Conservation (phyloP, 2,329 filamentous ascomycete genomes). For the Trichophyton schoenleinii region DNA sequence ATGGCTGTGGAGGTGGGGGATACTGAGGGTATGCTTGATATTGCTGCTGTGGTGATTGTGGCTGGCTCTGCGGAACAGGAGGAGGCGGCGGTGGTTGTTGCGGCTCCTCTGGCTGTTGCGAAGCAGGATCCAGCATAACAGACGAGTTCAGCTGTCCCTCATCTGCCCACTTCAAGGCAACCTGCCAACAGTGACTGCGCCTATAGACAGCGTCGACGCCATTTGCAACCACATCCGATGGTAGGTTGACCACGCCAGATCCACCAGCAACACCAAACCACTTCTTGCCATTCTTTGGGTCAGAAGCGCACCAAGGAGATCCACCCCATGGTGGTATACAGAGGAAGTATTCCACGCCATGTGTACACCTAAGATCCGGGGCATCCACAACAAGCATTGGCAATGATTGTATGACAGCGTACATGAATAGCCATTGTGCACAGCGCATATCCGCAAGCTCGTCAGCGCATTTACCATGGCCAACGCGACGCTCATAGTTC, state of each 20-base stretch:
- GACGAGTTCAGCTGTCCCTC: slow-evolving; percentile 26
- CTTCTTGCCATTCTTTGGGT: slow-evolving; percentile 31
- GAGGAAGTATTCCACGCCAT: slow-evolving; percentile 40
- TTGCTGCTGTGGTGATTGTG: neutral
- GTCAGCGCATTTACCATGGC: slow-evolving; percentile 32
- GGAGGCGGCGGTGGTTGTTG: neutral
- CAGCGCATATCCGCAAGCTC: slow-evolving; percentile 37
- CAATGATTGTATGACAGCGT: slow-evolving; percentile 38
- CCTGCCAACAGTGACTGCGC: slow-evolving; percentile 56
- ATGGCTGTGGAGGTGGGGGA: neutral
- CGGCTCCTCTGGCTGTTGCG: neutral
- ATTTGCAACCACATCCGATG: slow-evolving; percentile 52
- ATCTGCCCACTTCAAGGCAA: slow-evolving; percentile 49
- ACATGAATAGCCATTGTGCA: slow-evolving; percentile 42
- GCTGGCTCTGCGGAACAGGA: neutral
- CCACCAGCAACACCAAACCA: slow-evolving; percentile 50
- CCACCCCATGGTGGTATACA: slow-evolving; percentile 38
- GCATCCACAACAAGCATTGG: slow-evolving; percentile 40
- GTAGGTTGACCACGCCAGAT: slow-evolving; percentile 48
- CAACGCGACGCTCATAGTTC: slow-evolving; percentile 35
- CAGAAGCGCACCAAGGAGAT: slow-evolving; percentile 37
- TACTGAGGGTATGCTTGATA: slow-evolving; percentile 1
- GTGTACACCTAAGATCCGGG: slow-evolving; percentile 31
- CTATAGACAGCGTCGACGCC: slow-evolving; percentile 56
- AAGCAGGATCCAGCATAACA: slow-evolving; percentile 16